Percentiles rank a stretch among this genome's conserved stretches.
These are phyloP conservation scores for Ambispora gerdemannii DNA, from an alignment of 192 early-diverging fungal species.

Conservation along the genomic window DNA sequence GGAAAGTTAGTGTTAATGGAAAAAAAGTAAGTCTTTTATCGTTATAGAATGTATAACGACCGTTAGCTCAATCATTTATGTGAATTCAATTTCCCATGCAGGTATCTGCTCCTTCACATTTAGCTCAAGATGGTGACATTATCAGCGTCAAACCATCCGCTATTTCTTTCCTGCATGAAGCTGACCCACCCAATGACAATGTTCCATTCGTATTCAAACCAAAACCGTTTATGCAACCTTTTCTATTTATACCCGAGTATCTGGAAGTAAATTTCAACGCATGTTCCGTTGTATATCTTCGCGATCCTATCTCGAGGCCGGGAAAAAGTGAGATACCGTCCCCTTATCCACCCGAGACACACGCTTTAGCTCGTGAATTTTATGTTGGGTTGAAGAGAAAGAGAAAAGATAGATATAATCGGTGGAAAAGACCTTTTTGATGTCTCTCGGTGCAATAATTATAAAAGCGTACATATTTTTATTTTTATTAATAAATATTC, in stretches of 20 bases:
- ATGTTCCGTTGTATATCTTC: conserved; percentile 84
- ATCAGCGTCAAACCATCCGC: conserved; percentile 75
- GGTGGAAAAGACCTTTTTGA: not conserved
- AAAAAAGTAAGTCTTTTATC: conserved; percentile 57
- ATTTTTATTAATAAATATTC: too few relatives aligned
- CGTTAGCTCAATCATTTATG: too few relatives aligned
- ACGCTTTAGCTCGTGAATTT: conserved; percentile 89
- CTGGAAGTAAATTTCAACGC: conserved; percentile 96
- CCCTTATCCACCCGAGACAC: conserved; percentile 86
- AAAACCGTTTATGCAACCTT: conserved; percentile 80
- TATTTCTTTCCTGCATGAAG: conserved; percentile 60
- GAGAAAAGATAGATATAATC: conserved; percentile 19
- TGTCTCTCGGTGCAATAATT: not conserved
- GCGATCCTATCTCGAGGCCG: conserved; percentile 84
- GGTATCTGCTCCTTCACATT: conserved; percentile 73
- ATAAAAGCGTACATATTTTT: too few relatives aligned
- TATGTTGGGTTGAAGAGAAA: conserved; percentile 62
- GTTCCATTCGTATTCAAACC: conserved; percentile 53
- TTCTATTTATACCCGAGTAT: conserved; percentile 95
- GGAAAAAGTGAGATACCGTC: conserved; percentile 87
- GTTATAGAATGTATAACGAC: too few relatives aligned
- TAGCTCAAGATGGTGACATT: conserved; percentile 82
- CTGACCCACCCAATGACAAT: not conserved
- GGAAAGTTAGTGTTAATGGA: conserved; percentile 92
- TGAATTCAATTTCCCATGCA: too few relatives aligned